Evolutionary conservation across 2,329 filamentous ascomycete species (phyloP).

Genomic region (Aplosporella prunicola): DNA sequence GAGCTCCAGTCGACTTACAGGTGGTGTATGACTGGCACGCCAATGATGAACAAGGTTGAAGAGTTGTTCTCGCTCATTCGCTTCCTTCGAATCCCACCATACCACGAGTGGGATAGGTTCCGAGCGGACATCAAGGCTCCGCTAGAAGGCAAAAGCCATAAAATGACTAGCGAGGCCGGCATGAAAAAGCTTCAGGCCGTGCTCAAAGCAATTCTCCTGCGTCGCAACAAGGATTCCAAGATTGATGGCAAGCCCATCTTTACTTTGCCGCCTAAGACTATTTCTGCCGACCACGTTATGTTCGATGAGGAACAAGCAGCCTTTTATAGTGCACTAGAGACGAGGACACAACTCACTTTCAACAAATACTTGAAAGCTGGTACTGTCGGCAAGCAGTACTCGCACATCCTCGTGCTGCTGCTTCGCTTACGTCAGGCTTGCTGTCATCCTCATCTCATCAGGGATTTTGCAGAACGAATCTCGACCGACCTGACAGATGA

Average conservation of each 20-base stretch:
- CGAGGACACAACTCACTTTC: constrained; percentile 58
- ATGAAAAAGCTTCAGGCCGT: constrained; percentile 66
- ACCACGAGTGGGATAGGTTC: constrained; percentile 56
- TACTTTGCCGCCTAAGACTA: constrained; percentile 55
- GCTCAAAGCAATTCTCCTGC: constrained; percentile 70
- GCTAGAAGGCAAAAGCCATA: too few species aligned
- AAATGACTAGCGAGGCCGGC: constrained; percentile 31
- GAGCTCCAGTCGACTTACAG: constrained; percentile 52
- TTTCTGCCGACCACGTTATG: constrained; percentile 51
- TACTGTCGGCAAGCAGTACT: constrained; percentile 65
- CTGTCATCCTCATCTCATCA: constrained; percentile 65
- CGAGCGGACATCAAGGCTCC: constrained; percentile 39
- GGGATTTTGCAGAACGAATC: constrained; percentile 41
- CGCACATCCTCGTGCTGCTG: constrained; percentile 71
- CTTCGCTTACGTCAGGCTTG: constrained; percentile 72
- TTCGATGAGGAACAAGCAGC: constrained; percentile 57
- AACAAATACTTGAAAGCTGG: constrained; percentile 65
- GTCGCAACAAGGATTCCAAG: constrained; percentile 68
- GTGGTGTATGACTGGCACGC: constrained; percentile 71
- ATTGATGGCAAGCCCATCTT: constrained; percentile 75
- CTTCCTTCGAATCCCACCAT: constrained; percentile 70
- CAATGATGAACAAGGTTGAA: constrained; percentile 77
- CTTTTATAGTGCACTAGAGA: constrained; percentile 59
- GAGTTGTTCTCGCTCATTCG: constrained; percentile 70
- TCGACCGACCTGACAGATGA: constrained; percentile 41